Conservation (phyloP, 495 filamentous ascomycete species). For the Aspergillus asperescens region DNA sequence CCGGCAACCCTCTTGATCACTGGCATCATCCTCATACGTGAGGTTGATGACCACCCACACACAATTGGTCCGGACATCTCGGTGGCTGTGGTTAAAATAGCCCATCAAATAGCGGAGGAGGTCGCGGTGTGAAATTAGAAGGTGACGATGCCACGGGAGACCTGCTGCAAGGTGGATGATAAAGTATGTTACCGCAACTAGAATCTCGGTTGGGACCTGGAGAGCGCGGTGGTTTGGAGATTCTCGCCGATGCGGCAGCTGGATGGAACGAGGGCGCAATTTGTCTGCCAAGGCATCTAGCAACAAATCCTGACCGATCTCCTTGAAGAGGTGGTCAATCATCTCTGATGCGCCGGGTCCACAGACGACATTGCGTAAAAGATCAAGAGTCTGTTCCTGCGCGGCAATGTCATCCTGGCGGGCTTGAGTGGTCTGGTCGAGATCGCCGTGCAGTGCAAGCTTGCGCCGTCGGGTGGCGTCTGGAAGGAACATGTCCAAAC, state of each 20-base stretch:
- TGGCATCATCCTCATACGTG: conserved; percentile 68
- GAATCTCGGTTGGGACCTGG: conserved; percentile 61
- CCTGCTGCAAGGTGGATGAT: conserved; percentile 84
- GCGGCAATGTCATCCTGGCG: conserved; percentile 75
- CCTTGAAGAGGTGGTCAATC: conserved; percentile 74
- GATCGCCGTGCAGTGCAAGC: conserved; percentile 45
- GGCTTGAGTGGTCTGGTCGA: conserved; percentile 46
- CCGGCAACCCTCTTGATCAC: conserved; percentile 54
- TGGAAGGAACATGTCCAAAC: conserved; percentile 38
- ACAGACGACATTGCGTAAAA: conserved; percentile 84
- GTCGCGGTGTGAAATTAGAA: conserved; percentile 61
- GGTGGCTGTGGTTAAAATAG: conserved; percentile 62
- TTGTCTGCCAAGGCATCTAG: conserved; percentile 74
- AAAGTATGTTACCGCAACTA: conserved; percentile 67
- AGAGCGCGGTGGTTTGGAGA: conserved; percentile 24
- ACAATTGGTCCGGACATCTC: conserved; percentile 65
- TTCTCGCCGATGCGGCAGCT: conserved; percentile 37
- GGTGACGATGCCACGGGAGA: conserved; percentile 65
- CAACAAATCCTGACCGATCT: conserved; percentile 67
- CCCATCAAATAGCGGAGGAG: conserved; percentile 48
- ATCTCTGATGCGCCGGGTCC: conserved; percentile 63
- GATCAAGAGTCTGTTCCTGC: conserved; percentile 83
- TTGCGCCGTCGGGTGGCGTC: conserved; percentile 40
- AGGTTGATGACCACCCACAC: conserved; percentile 82
- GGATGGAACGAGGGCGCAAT: conserved; percentile 51